These are phyloP conservation scores for Camptophora hylomeconis DNA, from an alignment of 2,329 filamentous ascomycete genomes.

Conservation along the genomic window DNA sequence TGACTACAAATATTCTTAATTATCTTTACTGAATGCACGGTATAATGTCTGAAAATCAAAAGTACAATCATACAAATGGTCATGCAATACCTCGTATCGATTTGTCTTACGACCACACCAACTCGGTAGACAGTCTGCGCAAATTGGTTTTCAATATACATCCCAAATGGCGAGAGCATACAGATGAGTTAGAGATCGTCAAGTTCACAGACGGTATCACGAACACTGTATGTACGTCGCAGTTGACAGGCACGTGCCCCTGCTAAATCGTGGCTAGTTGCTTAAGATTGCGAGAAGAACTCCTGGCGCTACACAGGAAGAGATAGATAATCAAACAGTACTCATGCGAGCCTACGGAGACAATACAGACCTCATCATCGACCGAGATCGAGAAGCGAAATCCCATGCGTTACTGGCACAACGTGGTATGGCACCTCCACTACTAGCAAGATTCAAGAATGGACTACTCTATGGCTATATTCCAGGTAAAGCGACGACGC, in stretches of 20 bases:
- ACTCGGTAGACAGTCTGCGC: slow-evolving; percentile 67
- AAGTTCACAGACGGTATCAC: slow-evolving; percentile 97
- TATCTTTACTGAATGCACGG: too few species aligned
- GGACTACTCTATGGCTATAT: slow-evolving; percentile 92
- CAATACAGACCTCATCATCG: slow-evolving; percentile 88
- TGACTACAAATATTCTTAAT: too few species aligned
- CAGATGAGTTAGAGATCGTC: slow-evolving; percentile 67
- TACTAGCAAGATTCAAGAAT: slow-evolving; percentile 88
- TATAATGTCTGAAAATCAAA: too few species aligned
- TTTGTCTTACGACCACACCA: slow-evolving; percentile 61
- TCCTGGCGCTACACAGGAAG: slow-evolving; percentile 57
- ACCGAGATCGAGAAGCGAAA: slow-evolving; percentile 61
- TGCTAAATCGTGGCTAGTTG: slow-evolving; percentile 26
- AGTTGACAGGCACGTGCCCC: slow-evolving; percentile 12
- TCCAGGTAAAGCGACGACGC: slow-evolving; percentile 63
- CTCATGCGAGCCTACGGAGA: slow-evolving; percentile 88
- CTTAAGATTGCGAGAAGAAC: slow-evolving; percentile 37
- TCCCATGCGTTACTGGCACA: slow-evolving; percentile 78
- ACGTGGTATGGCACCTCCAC: slow-evolving; percentile 67
- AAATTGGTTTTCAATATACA: slow-evolving; percentile 65
- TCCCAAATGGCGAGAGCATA: slow-evolving; percentile 66
- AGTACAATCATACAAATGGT: too few species aligned
- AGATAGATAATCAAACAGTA: slow-evolving; percentile 73
- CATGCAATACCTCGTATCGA: slow-evolving; percentile 42
- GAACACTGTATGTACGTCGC: slow-evolving; percentile 54